These are phyloP conservation scores for Candida namnaoensis DNA, from an alignment of 805 yeast genomes.

Conservation along the genomic window DNA sequence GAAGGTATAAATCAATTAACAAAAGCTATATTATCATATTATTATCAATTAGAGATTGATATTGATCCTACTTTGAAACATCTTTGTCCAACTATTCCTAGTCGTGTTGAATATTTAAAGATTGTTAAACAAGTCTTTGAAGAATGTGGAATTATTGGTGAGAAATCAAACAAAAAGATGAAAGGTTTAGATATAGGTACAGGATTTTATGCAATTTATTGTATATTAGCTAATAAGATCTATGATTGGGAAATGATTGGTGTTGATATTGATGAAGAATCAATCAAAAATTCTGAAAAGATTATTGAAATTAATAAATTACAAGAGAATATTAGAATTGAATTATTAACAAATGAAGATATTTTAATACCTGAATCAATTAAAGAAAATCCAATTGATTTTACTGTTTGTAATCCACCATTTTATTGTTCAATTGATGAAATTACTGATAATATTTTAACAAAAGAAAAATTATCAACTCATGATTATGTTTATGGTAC, in stretches of 20 bases:
- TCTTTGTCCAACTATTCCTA: slow-evolving; percentile 13
- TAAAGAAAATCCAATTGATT: slow-evolving; percentile 5
- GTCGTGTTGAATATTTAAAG: slow-evolving; percentile 5
- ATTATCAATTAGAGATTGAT: slow-evolving; percentile 3
- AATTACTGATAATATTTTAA: slow-evolving; percentile 11
- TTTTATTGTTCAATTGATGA: slow-evolving; percentile 32
- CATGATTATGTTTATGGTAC: slow-evolving; percentile 22
- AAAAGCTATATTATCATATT: slow-evolving; percentile 5
- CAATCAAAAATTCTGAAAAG: slow-evolving; percentile 21
- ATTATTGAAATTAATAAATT: slow-evolving; percentile 21
- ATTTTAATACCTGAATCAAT: slow-evolving; percentile 1
- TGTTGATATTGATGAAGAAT: slow-evolving; percentile 30
- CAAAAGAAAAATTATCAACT: slow-evolving; percentile 17
- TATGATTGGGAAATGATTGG: slow-evolving; percentile 24
- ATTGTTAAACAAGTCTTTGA: slow-evolving; percentile 3
- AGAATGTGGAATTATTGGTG: slow-evolving; percentile 3
- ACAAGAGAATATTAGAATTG: slow-evolving; percentile 1
- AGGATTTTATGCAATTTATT: slow-evolving; percentile 39
- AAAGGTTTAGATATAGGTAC: slow-evolving; percentile 38
- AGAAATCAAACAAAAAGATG: not conserved
- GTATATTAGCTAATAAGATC: slow-evolving; percentile 26
- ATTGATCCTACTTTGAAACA: slow-evolving; percentile 1
- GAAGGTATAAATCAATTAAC: slow-evolving; percentile 7
- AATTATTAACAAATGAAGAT: slow-evolving; percentile 8
- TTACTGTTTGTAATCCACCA: slow-evolving; percentile 47